Evolutionary conservation across 1,284 basidiomycete species (phyloP).

Genomic region (Schizophyllum commune): DNA sequence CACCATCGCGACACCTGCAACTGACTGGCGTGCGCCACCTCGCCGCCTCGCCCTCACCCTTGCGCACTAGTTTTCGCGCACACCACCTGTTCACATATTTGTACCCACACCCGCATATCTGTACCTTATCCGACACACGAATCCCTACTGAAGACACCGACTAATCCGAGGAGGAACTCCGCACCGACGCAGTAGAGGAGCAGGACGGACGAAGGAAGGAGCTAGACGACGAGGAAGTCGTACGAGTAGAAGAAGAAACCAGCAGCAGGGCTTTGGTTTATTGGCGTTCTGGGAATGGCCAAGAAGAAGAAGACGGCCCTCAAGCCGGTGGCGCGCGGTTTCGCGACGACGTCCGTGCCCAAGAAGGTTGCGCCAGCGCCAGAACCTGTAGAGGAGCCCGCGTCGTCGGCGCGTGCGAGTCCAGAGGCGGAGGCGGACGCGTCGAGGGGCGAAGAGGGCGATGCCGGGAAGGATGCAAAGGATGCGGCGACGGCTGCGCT

Average conservation of each 20-base stretch:
- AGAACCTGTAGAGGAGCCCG: constrained; percentile 16
- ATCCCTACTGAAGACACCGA: not conserved
- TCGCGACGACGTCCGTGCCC: constrained; percentile 84
- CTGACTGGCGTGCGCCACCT: not conserved
- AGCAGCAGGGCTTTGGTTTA: not conserved
- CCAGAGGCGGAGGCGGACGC: constrained; percentile 17
- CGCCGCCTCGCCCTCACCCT: not conserved
- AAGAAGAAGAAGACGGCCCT: constrained; percentile 86
- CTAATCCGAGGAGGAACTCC: not conserved
- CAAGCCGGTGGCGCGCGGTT: constrained; percentile 70
- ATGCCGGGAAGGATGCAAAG: constrained; percentile 9
- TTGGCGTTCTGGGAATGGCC: constrained; percentile 40
- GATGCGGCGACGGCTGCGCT: constrained; percentile 19
- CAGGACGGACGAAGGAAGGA: not conserved
- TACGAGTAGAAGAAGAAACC: not conserved
- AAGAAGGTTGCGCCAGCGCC: constrained; percentile 60
- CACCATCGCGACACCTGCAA: not conserved
- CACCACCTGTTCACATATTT: not conserved
- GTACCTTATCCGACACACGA: not conserved
- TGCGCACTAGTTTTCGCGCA: not conserved
- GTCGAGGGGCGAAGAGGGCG: constrained; percentile 3
- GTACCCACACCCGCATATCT: not conserved
- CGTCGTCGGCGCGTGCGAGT: constrained; percentile 8
- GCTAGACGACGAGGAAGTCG: not conserved
- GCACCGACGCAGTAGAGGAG: not conserved